phyloP scores from a whole-genome alignment of 176 grass and related monocot species.

The Poa annua region DNA sequence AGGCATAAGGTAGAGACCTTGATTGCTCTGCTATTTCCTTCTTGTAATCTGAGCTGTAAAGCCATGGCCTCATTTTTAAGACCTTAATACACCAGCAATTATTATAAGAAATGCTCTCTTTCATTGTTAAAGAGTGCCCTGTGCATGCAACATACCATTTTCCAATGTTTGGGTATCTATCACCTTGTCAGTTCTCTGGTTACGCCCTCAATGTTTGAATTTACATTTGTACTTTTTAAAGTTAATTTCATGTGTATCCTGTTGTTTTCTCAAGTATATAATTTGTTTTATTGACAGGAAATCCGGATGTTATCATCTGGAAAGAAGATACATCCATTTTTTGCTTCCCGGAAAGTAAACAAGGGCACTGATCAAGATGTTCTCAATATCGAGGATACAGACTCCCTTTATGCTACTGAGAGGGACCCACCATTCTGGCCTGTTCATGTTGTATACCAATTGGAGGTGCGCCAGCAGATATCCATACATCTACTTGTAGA shows the following conservation, averaged over 20 bases:
- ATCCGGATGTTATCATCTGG: conserved; percentile 73
- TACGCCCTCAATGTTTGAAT: conserved; percentile 2
- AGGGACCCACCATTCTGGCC: conserved; percentile 56
- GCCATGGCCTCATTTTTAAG: neutral
- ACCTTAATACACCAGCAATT: neutral
- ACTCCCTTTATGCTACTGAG: conserved; percentile 35
- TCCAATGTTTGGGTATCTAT: conserved; percentile 14
- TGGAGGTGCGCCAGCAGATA: conserved; percentile 57
- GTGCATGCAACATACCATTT: neutral
- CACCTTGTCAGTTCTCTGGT: conserved; percentile 14
- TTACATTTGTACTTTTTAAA: neutral
- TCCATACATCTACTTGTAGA: conserved; percentile 32
- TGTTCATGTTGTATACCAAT: conserved; percentile 73
- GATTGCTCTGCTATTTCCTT: neutral
- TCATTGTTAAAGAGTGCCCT: conserved; percentile 9
- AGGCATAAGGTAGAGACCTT: neutral
- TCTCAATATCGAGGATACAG: conserved; percentile 42
- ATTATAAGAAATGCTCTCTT: conserved; percentile 21
- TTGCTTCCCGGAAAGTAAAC: conserved; percentile 57
- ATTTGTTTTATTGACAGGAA: conserved; percentile 62
- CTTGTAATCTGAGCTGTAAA: conserved; percentile 20
- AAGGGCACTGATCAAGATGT: conserved; percentile 55
- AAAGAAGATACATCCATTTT: conserved; percentile 92
- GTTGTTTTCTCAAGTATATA: conserved; percentile 18
- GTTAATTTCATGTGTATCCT: conserved; percentile 29